Conservation (phyloP, 495 filamentous ascomycete species). For the Podospora anserina region DNA sequence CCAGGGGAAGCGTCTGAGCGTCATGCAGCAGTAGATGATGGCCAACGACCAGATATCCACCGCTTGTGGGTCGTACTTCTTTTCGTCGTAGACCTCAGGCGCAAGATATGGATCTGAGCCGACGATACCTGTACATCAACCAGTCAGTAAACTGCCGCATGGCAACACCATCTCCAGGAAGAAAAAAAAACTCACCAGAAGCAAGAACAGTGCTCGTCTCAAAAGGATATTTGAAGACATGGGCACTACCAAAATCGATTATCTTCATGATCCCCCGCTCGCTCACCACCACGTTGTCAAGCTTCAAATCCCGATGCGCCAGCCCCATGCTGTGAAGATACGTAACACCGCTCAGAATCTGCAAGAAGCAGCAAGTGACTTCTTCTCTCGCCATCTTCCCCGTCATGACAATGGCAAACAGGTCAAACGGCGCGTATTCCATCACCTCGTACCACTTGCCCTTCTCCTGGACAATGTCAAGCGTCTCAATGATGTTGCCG, state of each 20-base stretch:
- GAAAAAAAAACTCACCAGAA: slow-evolving; percentile 60
- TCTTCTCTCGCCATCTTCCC: slow-evolving; percentile 96
- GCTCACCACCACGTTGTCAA: slow-evolving; percentile 98
- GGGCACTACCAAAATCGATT: slow-evolving; percentile 97
- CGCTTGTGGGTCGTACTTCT: slow-evolving; percentile 90
- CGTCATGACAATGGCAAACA: slow-evolving; percentile 99
- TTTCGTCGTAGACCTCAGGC: slow-evolving; percentile 92
- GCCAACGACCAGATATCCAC: slow-evolving; percentile 97
- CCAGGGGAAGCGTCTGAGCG: slow-evolving; percentile 92
- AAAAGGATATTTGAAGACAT: slow-evolving; percentile 96
- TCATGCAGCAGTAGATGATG: slow-evolving; percentile 99
- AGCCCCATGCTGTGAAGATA: slow-evolving; percentile 96
- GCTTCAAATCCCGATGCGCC: slow-evolving; percentile 91
- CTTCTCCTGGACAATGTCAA: slow-evolving; percentile 95
- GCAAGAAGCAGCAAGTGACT: slow-evolving; percentile 83
- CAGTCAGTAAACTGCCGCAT: slow-evolving; percentile 12
- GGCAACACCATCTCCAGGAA: neutral
- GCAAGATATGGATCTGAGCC: slow-evolving; percentile 97
- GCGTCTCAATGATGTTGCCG: slow-evolving; percentile 96
- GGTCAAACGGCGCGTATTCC: slow-evolving; percentile 97
- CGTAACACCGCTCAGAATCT: slow-evolving; percentile 94
- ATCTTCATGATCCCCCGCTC: slow-evolving; percentile 99
- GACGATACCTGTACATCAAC: slow-evolving; percentile 70
- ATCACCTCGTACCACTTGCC: slow-evolving; percentile 98
- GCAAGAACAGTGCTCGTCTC: slow-evolving; percentile 86